Evolutionary conservation across 805 yeast genomes (phyloP), one percentile per base, ranked within the genome.

Genomic region (Saccharomycopsis sp.): DNA sequence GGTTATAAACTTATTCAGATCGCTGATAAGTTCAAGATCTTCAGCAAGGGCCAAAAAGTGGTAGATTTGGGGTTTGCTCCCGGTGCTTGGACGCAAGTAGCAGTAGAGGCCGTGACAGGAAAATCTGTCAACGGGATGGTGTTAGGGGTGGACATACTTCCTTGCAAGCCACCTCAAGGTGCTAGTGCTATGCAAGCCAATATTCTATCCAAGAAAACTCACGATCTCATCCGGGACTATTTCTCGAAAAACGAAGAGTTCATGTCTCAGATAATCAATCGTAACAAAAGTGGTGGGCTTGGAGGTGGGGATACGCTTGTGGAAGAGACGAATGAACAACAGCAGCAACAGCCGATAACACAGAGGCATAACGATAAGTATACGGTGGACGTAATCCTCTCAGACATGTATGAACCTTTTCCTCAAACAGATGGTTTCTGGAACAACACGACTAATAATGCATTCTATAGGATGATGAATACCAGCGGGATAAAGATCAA

Each of bases 1-100:
- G 97, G 97, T 0, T 93, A 83, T 73, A 94, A 94, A 67, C 74
- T 94, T 38, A 69, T 84, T 22, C 96, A 93, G 67, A 77, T 94
- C 9, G 84, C 92, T 68, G 75, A 82, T 15, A 83, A 80, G 65
- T 87, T 76, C 71, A 70, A 75, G 35, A 61, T 94, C 1, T 84
- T 93, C 69, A 70, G 72, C 47, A 76, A 76, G 1, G 76, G 82
- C 35, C 34, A 73, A 63, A 80, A 83, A 50, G 87, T 94, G 0
- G 82, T 94, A 2, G 99, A 94, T 73, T 73, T 94, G 52, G 97
- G 97, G 0, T 91, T 84, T 69, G 96, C 97, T 0, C 97, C 97
- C 0, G 97, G 97, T 0, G 91, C 96, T 2, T 90, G 97, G 97
- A 82, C 93, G 7, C 96, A 90, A 68, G 92, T 89, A 1, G 92